These are phyloP conservation scores for Amanita exitialis DNA, from an alignment of 768 basidiomycete species.

Conservation along the genomic window DNA sequence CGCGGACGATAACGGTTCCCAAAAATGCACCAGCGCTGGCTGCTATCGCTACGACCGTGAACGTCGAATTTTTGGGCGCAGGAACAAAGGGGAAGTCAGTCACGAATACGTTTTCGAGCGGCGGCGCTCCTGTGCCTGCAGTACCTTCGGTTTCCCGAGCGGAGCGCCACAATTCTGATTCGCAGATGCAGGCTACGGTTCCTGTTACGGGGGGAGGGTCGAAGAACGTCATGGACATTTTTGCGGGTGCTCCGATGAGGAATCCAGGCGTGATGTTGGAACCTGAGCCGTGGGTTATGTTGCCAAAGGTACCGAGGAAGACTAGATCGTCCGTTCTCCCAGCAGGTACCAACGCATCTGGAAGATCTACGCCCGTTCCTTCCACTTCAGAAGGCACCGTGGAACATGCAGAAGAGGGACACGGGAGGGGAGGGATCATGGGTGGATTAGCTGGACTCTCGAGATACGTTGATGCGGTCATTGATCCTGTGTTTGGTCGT, in stretches of 20 bases:
- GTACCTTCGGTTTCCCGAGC: background rate
- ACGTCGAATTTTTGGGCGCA: conserved; percentile 86
- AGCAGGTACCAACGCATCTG: background rate
- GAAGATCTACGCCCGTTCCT: background rate
- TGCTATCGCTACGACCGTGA: conserved; percentile 87
- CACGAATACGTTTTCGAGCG: conserved; percentile 22
- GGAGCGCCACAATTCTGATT: background rate
- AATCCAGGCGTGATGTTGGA: conserved; percentile 12
- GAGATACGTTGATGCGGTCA: conserved; percentile 68
- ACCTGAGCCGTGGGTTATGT: conserved; percentile 71
- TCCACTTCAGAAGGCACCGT: background rate
- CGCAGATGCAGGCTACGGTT: background rate
- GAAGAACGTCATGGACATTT: conserved; percentile 69
- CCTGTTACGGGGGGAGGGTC: conserved; percentile 1
- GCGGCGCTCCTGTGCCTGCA: background rate
- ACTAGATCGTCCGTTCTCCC: conserved; percentile 16
- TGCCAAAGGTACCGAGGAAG: conserved; percentile 22
- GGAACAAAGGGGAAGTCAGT: conserved; percentile 30
- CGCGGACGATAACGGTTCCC: conserved; percentile 41
- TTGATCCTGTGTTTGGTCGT: conserved; percentile 33
- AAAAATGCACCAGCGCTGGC: conserved; percentile 81
- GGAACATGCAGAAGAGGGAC: conserved; percentile 10
- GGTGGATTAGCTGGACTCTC: conserved; percentile 30
- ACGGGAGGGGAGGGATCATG: conserved; percentile 11
- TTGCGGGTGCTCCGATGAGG: conserved; percentile 70